phyloP scores from a whole-genome alignment of 345 rosid genomes.

The Eucalyptus cloeziana region DNA sequence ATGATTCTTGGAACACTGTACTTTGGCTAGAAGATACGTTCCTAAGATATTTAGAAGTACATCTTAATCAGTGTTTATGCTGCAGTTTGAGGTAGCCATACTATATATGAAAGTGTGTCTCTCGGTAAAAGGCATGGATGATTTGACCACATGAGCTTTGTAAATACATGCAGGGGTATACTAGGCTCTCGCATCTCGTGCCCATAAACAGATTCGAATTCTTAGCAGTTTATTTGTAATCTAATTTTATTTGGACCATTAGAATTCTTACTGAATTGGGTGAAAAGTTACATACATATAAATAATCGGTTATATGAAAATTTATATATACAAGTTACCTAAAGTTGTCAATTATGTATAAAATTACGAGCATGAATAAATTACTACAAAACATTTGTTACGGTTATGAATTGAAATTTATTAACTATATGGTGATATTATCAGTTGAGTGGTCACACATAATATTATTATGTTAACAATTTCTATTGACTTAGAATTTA shows the following conservation, averaged over 20 bases:
- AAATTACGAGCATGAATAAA: neutral
- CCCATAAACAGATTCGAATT: neutral
- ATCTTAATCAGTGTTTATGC: neutral
- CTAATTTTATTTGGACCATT: neutral
- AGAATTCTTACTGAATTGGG: neutral
- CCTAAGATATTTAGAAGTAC: neutral
- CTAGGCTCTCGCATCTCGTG: neutral
- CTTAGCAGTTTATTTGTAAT: neutral
- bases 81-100: neutral
- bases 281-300: neutral
- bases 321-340: neutral
- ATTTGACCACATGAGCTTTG: neutral
- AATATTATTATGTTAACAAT: neutral
- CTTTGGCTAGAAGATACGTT: neutral
- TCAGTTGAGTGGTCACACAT: neutral
- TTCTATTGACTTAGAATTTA: neutral
- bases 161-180: neutral
- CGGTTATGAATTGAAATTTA: neutral
- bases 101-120: neutral
- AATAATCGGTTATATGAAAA: neutral
- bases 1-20: constrained; percentile 3
- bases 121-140: neutral
- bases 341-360: rapidly evolving
- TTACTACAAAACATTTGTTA: neutral
- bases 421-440: neutral